Evolutionary conservation across 2,329 filamentous ascomycete genomes (phyloP).

Genomic region (Talaromyces sp.): DNA sequence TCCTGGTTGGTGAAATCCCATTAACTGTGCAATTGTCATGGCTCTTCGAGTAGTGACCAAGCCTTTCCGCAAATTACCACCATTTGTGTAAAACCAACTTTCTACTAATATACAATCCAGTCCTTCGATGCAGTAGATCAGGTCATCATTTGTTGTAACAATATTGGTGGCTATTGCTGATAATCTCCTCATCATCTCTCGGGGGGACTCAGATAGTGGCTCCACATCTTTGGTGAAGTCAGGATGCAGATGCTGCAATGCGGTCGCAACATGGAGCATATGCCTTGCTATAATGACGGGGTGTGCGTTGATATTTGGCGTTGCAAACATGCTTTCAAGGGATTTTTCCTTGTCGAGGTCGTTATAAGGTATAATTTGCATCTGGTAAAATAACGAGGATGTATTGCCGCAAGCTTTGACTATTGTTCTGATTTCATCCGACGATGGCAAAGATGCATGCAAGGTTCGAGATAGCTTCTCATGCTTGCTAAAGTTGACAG

Average conservation of each 20-base stretch:
- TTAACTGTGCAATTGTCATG: conserved; percentile 45
- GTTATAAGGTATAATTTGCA: conserved; percentile 40
- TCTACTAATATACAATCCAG: conserved; percentile 50
- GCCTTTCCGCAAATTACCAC: conserved; percentile 44
- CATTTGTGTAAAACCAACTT: conserved; percentile 40
- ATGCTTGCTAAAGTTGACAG: conserved; percentile 11
- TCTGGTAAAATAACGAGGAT: conserved; percentile 40
- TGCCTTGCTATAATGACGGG: conserved; percentile 53
- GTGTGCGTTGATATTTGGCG: conserved; percentile 39
- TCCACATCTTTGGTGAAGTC: conserved; percentile 3
- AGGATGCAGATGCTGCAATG: conserved; percentile 52
- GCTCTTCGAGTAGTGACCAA: conserved; percentile 46
- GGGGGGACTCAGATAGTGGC: conserved; percentile 24
- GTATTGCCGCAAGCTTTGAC: conserved; percentile 31
- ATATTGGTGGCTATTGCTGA: conserved; percentile 32
- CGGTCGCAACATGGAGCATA: conserved; percentile 51
- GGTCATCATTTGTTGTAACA: conserved; percentile 44
- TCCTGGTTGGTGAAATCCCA: conserved; percentile 44
- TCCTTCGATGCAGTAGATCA: conserved; percentile 43
- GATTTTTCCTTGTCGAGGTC: conserved; percentile 27
- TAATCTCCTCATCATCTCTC: conserved; percentile 32
- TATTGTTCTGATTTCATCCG: conserved; percentile 43
- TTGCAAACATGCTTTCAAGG: conserved; percentile 29
- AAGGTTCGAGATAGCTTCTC: conserved; percentile 36
- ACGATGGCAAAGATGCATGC: conserved; percentile 42